Evolutionary conservation across 345 rosid genomes (phyloP).

Genomic region (sweet orange (Citrus sinensis)): DNA sequence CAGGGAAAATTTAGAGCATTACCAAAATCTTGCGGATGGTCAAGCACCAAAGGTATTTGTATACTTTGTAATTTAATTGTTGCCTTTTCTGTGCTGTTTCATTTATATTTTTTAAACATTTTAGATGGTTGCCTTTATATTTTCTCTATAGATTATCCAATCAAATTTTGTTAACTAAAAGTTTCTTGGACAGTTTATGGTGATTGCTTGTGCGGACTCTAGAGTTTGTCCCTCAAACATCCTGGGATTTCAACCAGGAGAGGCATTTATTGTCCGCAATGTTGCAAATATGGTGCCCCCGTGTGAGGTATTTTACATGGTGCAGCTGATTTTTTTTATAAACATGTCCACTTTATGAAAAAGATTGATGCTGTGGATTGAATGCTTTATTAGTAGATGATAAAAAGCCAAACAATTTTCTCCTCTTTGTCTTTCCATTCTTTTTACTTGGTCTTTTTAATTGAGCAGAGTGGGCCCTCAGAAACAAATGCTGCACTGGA

Average conservation of each 20-base stretch:
- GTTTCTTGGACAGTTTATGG: slow-evolving; percentile 73
- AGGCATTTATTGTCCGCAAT: slow-evolving; percentile 87
- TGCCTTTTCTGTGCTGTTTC: not conserved
- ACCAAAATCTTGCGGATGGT: slow-evolving; percentile 54
- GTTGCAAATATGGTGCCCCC: slow-evolving; percentile 88
- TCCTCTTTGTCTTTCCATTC: not conserved
- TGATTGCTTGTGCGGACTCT: slow-evolving; percentile 97
- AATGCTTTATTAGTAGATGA: not conserved
- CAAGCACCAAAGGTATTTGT: slow-evolving; percentile 76
- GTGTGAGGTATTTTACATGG: slow-evolving; percentile 55
- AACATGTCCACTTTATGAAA: not conserved
- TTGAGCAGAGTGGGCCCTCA: slow-evolving; percentile 49
- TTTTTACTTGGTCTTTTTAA: slow-evolving; percentile 8
- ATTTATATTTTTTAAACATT: not conserved
- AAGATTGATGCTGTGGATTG: not conserved
- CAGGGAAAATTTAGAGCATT: slow-evolving; percentile 78
- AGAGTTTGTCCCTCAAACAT: slow-evolving; percentile 91
- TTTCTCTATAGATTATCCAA: not conserved
- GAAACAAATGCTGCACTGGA: slow-evolving; percentile 96
- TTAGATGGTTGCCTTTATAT: not conserved
- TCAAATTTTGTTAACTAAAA: slow-evolving; percentile 21
- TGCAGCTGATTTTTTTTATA: not conserved
- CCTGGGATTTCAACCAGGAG: slow-evolving; percentile 96
- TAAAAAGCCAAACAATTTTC: not conserved
- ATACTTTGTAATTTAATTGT: not conserved